phyloP scores from a whole-genome alignment of 345 rosid genomes.

The Raphanus raphanistrum region DNA sequence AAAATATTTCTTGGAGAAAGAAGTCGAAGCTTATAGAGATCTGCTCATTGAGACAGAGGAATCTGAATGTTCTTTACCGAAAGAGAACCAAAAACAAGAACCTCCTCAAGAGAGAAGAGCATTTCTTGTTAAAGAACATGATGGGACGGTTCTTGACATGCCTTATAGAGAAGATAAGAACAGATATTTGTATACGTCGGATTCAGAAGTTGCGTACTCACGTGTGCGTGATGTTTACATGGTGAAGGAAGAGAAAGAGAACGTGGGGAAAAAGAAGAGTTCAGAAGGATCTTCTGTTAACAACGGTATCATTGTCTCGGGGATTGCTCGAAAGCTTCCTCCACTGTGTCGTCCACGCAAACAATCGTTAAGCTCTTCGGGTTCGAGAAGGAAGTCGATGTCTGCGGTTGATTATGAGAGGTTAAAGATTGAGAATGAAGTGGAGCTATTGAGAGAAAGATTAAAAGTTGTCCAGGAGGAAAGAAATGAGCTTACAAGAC shows the following conservation, averaged over 20 bases:
- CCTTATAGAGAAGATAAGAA: constrained; percentile 19
- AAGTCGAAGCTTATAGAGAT: constrained; percentile 60
- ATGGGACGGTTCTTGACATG: constrained; percentile 37
- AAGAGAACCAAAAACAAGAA: constrained; percentile 20
- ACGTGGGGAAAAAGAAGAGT: constrained; percentile 34
- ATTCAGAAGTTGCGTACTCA: constrained; percentile 35
- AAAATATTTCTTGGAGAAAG: constrained; percentile 71
- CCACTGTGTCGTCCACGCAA: constrained; percentile 38
- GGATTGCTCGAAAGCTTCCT: constrained; percentile 45
- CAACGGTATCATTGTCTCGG: constrained; percentile 41
- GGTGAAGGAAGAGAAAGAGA: constrained; percentile 39
- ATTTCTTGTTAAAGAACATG: constrained; percentile 47
- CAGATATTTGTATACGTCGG: constrained; percentile 31
- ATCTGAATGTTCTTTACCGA: constrained; percentile 26
- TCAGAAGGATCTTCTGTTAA: constrained; percentile 26
- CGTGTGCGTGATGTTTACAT: constrained; percentile 36
- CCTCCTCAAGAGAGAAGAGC: constrained; percentile 38
- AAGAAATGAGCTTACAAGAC: constrained; percentile 57
- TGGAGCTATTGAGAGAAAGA: constrained; percentile 65
- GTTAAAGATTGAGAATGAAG: constrained; percentile 71
- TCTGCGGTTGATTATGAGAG: constrained; percentile 73
- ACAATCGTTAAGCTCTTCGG: constrained; percentile 34
- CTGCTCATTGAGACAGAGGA: constrained; percentile 42
- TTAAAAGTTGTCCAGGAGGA: constrained; percentile 57
- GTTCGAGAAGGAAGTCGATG: constrained; percentile 63